These are phyloP conservation scores for Raffaelea albimanens DNA, from an alignment of 2,329 filamentous ascomycete genomes.

Conservation along the genomic window DNA sequence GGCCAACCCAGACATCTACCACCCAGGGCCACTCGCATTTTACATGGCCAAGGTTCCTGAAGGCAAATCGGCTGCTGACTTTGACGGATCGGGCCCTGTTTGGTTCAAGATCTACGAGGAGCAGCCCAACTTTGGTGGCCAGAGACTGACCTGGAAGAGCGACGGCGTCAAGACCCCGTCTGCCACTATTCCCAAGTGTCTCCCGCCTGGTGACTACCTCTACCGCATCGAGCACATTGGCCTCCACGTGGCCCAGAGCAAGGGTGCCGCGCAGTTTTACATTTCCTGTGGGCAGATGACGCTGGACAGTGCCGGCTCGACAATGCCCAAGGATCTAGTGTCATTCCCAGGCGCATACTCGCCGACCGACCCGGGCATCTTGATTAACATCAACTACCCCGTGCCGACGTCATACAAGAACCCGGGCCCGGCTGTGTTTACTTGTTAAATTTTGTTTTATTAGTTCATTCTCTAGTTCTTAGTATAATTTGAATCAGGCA, in stretches of 20 bases:
- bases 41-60: conserved; percentile 27
- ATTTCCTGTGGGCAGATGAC: conserved; percentile 18
- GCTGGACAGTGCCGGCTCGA: conserved; percentile 17
- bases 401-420: conserved; percentile 15
- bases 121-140: conserved; percentile 16
- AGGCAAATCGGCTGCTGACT: conserved; percentile 21
- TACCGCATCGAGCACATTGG: conserved; percentile 21
- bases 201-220: conserved; percentile 21
- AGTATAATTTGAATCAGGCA: neutral
- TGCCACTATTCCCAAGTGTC: conserved; percentile 19
- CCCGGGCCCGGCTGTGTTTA: conserved; percentile 11
- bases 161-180: conserved; percentile 11
- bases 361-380: conserved; percentile 14
- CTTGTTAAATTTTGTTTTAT: conserved; percentile 1
- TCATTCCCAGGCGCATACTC: conserved; percentile 16
- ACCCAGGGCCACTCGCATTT: conserved; percentile 27
- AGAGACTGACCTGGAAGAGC: conserved; percentile 12
- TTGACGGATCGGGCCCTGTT: conserved; percentile 22
- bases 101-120: conserved; percentile 30
- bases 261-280: conserved; percentile 20
- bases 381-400: conserved; percentile 18
- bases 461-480: neutral
- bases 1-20: conserved; percentile 25
- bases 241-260: conserved; percentile 17
- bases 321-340: conserved; percentile 8